Evolutionary conservation across 2,329 filamentous ascomycete species (phyloP).

Genomic region (Helicocarpus griseus): DNA sequence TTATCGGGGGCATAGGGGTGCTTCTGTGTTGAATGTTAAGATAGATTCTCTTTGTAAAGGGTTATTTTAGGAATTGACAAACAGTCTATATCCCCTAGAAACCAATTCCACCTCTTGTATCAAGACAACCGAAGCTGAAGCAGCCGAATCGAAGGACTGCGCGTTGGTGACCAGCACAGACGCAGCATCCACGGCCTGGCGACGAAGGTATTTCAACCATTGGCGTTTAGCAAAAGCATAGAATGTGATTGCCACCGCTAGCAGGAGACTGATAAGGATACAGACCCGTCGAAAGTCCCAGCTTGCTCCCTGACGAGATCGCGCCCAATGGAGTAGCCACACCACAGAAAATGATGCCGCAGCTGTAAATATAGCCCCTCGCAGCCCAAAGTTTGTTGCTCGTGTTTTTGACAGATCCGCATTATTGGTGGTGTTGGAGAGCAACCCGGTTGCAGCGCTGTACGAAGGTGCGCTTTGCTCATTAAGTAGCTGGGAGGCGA

Average conservation of each 20-base stretch:
- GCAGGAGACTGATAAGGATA: slow-evolving; percentile 37
- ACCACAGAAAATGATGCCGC: slow-evolving; percentile 51
- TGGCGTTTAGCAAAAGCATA: slow-evolving; percentile 68
- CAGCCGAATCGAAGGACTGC: slow-evolving; percentile 71
- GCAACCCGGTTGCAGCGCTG: slow-evolving; percentile 26
- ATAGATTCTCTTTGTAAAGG: neutral
- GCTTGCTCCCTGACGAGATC: slow-evolving; percentile 44
- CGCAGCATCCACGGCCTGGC: slow-evolving; percentile 62
- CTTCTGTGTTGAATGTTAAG: slow-evolving; percentile 48
- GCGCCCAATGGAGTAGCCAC: slow-evolving; percentile 63
- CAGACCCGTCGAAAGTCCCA: slow-evolving; percentile 32
- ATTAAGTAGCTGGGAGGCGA: slow-evolving; percentile 80
- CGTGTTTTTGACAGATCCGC: slow-evolving; percentile 24
- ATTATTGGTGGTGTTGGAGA: slow-evolving; percentile 21
- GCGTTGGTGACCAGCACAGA: slow-evolving; percentile 61
- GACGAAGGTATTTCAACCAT: slow-evolving; percentile 69
- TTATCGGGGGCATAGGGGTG: slow-evolving; percentile 83
- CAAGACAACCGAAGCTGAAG: slow-evolving; percentile 65
- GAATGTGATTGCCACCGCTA: slow-evolving; percentile 46
- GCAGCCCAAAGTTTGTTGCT: slow-evolving; percentile 44
- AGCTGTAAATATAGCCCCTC: slow-evolving; percentile 57
- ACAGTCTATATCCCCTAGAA: slow-evolving; percentile 80
- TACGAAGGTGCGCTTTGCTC: slow-evolving; percentile 42
- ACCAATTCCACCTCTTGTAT: slow-evolving; percentile 95
- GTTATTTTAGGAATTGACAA: slow-evolving; percentile 24